Conservation (phyloP, 23 red algal species). For the Gracilariopsis chorda region DNA sequence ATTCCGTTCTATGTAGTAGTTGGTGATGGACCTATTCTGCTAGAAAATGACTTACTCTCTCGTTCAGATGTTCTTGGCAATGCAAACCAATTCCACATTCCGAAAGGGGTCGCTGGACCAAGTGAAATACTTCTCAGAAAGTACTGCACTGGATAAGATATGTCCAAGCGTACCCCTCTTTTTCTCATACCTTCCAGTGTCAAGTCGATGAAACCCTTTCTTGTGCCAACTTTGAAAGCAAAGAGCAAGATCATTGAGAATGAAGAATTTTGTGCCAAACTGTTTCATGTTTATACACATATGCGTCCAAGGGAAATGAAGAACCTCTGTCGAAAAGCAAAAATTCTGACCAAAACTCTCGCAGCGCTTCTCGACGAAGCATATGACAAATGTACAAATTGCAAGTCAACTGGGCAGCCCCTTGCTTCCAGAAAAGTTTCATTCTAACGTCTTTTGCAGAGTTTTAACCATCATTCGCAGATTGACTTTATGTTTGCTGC, state of each 20-base stretch:
- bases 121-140: background rate
- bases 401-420: background rate
- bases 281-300: slow-evolving; percentile 17
- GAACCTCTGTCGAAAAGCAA: background rate
- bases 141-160: no score
- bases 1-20: slow-evolving; percentile 1
- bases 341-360: background rate
- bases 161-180: slow-evolving; percentile 1
- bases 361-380: background rate
- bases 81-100: background rate
- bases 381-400: background rate
- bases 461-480: slow-evolving; percentile 16
- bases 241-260: background rate
- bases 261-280: background rate
- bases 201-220: background rate
- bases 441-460: background rate
- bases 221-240: background rate
- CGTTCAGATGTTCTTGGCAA: background rate
- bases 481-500: slow-evolving; percentile 17
- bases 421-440: background rate
- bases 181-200: background rate
- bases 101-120: background rate
- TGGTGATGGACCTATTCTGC: background rate
- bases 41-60: background rate
- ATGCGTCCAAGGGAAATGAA: background rate